Evolutionary conservation across 768 basidiomycete species (phyloP), one percentile per base, ranked within the genome.

Genomic region (Suillus brevipes): DNA sequence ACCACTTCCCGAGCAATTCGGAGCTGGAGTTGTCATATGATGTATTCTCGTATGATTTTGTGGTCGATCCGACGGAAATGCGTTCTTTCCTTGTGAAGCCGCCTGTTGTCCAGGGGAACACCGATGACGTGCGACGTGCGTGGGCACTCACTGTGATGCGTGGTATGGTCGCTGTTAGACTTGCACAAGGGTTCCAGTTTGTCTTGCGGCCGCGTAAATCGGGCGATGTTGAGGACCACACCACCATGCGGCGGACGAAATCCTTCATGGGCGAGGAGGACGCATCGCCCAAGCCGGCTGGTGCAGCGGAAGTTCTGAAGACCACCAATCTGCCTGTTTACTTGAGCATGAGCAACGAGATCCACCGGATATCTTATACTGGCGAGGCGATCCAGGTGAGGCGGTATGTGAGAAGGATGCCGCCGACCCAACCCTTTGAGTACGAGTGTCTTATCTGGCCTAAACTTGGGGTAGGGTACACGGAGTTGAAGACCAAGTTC

Each of bases 391-490:
- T 99, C 65, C 90, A 94, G 71, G 94, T 98, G 20, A 85, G 89
- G 69, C 83, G 94, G 47, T 95, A 94, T 73, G 90, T 94, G 34
- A 85, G 95, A 31, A 84, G 90, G 67, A 83, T 89, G 83, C 84
- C 85, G 60, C 81, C 79, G 64, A 86, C 83, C 61, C 83, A 83
- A 23, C 83, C 89, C 2, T 86, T 91, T 67, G 79, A 86, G 25
- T 99, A 99, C 75, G 84, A 90, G 67, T 97, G 94, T 72, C 79
- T 98, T 65, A 92, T 99, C 62, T 99, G 95, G 96, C 94, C 95
- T 23, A 92, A 92, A 70, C 81, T 92, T 23, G 93, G 94, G 60
- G 88, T 86, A 36, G 94, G 92, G 3, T 98, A 96, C 74, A 92
- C 91, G 0, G 90, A 92, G 71, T 81, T 91, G 28, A 81, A 83